Evolutionary conservation across 2,329 filamentous ascomycete species (phyloP), one percentile per base, ranked within the genome.

Genomic region (Leptosphaerulina australis): DNA sequence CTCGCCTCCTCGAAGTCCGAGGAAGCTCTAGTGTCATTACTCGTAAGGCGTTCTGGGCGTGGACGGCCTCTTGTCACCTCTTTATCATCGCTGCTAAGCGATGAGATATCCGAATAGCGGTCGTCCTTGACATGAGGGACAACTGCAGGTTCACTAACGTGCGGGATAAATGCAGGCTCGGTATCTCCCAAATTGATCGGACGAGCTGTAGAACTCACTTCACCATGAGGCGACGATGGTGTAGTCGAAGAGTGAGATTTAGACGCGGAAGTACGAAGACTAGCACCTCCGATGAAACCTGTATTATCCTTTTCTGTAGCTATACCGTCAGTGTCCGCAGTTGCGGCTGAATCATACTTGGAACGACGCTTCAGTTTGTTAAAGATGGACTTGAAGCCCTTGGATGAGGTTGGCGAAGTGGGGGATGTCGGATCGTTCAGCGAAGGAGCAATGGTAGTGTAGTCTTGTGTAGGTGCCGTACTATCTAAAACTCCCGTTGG

Each of bases 1-100:
- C 74, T 73, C 8, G 76, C 79, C 67, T 83, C 81, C 48, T 83
- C 80, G 44, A 80, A 79, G 33, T 81, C 78, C 15, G 65, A 71
- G 28, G 60, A 68, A 29, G 56, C 71, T 21, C 68, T 73, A 34
- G 72, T 69, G n/a, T 73, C 62, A 2, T 58, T 59, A 26, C 58
- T 69, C 8, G 47, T 44, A 15, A 61, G 55, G 8, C 65, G 59
- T 39, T 62, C 49, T 29, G 58, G 47, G 14, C 44, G 50, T 14
- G 53, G 54, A 10, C 68, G 61, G n/a, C 65, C 62, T 50, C 69
- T 50, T 3, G 26, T 26, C 15, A 37, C 6, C 14, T 55, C 53
- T n/a, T 52, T 56, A 15, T 58, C 56, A 21, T 50, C 39, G 15
- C 50, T 61, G 10, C 64, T 71, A 12, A 74, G 40, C n/a, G 72